Base-by-base conservation (phyloP, 2,329 filamentous ascomycete species). In the Fusarium sp. region DNA sequence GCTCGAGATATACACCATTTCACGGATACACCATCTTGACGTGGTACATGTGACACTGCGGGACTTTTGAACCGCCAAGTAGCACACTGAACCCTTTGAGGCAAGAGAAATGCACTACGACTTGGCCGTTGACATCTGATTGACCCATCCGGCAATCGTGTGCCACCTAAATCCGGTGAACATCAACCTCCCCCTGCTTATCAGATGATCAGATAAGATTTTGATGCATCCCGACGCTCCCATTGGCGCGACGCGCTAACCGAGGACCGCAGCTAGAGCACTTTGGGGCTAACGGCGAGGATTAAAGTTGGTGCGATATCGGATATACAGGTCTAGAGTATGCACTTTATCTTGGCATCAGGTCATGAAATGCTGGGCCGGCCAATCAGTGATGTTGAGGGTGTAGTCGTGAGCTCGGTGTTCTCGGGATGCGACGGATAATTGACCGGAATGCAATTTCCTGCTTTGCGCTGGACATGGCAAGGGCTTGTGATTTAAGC, bases 171-270 rank as follows among this genome's bases (percentile, higher is more conserved):
- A 41, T 18, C 28, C 41, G 41, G 55, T 58, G 41, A 55, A 20
- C 31, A 12, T 61, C 11, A 11, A 7, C 5, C 11, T 6, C 3
- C 33, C 48, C 58, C 48, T 31, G 60, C 36, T 76, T 76, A 77
- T 77, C 75, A 77, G 75, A 77, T 77, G 71, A 77, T 77, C 75
- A 75, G 75, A 77, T 77, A 77, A 77, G 69, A 74, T 67, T 73
- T 63, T 45, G 49, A 73, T 75, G 64, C 69, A 73, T 65, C 57
- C 35, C 7, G 49, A 70, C n/a, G 36, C 20, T 47, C 11, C 15
- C 18, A 70, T 73, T 70, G 69, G 69, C 2, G 31, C 48, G 22
- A 51, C 3, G 4, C 31, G 48, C 12, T 60, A 63, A 48, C 36
- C 35, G 55, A 60, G 51, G 35, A 14, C 39, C 26, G 10, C 38